Evolutionary conservation across 768 basidiomycete species (phyloP), one percentile per base, ranked within the genome.

Genomic region (Heimioporus sp.): DNA sequence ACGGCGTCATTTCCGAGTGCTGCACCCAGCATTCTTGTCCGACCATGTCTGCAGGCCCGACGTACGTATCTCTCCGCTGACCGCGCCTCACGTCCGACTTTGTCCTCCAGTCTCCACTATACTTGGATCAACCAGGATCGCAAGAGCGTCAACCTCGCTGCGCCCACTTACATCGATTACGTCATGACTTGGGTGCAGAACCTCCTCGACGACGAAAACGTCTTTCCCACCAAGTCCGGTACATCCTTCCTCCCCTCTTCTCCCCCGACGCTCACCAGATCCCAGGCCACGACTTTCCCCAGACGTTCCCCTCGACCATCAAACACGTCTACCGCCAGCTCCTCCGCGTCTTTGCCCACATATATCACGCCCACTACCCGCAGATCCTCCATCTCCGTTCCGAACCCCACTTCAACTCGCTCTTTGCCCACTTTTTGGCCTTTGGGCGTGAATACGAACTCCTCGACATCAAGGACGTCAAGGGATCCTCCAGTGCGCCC

Each of bases 111-210:
- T 32, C 74, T 97, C 65, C 94, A 91, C 70, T 98, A 97, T 72
- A 86, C 86, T 1, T 98, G 96, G 96, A 86, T 90, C 52, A 95
- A 92, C 64, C 88, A 92, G 61, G 89, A 86, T 63, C 89, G 93
- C 52, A 92, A 92, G 66, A 86, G 87, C 54, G 86, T 94, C 21
- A 77, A 87, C 57, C 78, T 98, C 0, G 86, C 96, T 1, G 96
- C 96, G 13, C 93, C 96, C 7, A 95, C 91, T 1, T 98, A 98
- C 71, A 92, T 98, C 62, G 96, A 98, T 76, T 96, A 92, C 57
- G 96, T 98, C 62, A 93, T 98, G 88, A 92, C 94, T 5, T 94
- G 92, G 77, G 82, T 97, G 24, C 96, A 98, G 69, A 94, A 90
- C 65, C 79, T 96, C 24, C 77, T 98, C 31, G 92, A 98, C 60